Percentiles rank a stretch among this genome's conserved stretches.
Evolutionary conservation across 371 early-diverging fungal species (phyloP).

Genomic region (Coemansia sp.): DNA sequence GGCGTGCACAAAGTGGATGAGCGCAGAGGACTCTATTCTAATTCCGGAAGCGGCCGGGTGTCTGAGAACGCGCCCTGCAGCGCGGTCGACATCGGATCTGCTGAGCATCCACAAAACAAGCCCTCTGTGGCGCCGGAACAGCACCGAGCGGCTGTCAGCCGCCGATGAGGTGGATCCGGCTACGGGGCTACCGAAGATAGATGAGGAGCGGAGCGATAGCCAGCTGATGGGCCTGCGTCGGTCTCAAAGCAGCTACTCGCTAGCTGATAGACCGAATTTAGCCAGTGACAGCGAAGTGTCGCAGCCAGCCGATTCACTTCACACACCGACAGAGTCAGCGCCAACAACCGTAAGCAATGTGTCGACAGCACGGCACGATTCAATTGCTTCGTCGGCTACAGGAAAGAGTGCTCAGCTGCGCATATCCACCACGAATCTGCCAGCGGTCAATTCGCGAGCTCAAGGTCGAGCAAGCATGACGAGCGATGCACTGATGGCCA

Average conservation of each 20-base stretch:
- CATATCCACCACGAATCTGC: slow-evolving; percentile 13
- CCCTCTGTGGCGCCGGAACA: background rate
- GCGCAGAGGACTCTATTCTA: slow-evolving; percentile 1
- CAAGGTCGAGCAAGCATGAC: slow-evolving; percentile 8
- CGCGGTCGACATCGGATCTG: slow-evolving; percentile 9
- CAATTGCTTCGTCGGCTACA: background rate
- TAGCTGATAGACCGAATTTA: background rate
- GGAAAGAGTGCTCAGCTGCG: slow-evolving; percentile 9
- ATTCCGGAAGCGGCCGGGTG: background rate
- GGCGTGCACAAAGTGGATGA: slow-evolving; percentile 32
- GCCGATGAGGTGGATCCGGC: no score
- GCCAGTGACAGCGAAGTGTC: background rate
- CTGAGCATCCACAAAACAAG: background rate
- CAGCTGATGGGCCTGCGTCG: background rate
- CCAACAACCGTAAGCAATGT: background rate
- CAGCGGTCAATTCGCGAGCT: background rate
- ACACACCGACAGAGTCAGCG: background rate
- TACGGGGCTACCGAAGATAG: background rate
- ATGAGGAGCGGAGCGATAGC: background rate
- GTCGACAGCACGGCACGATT: background rate
- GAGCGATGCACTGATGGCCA: slow-evolving; percentile 24
- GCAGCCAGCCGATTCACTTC: no score
- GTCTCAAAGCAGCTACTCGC: slow-evolving; percentile 4
- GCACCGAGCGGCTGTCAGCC: background rate
- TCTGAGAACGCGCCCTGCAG: background rate